Percentiles rank a stretch among this genome's conserved stretches.
phyloP scores from a whole-genome alignment of 2,329 filamentous ascomycete species.

The Salinomyces thailandicus region DNA sequence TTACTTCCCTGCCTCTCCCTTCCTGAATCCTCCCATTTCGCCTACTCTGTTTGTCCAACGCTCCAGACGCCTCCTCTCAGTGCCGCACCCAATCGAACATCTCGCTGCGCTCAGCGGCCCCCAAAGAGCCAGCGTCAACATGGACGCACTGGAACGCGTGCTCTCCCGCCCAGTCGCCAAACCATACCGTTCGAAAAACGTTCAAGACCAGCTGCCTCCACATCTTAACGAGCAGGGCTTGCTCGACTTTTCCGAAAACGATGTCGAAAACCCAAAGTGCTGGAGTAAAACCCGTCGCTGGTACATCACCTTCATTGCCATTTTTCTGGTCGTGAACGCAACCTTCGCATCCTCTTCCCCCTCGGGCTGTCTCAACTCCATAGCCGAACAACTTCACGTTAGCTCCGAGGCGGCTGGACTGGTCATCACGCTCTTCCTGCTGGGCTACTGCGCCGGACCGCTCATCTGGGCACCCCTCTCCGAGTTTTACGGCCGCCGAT shows the following conservation, averaged over 20 bases:
- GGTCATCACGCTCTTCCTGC: slow-evolving; percentile 25
- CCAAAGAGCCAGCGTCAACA: slow-evolving; percentile 18
- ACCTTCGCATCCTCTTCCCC: slow-evolving; percentile 43
- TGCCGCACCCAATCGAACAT: too few species aligned
- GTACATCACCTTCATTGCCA: slow-evolving; percentile 33
- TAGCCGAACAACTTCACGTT: slow-evolving; percentile 38
- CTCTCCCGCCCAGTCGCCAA: slow-evolving; percentile 44
- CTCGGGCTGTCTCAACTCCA: slow-evolving; percentile 31
- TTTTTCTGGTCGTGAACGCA: slow-evolving; percentile 45
- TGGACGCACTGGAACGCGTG: slow-evolving; percentile 35
- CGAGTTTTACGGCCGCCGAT: slow-evolving; percentile 52
- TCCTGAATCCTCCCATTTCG: too few species aligned
- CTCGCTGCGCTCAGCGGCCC: too few species aligned
- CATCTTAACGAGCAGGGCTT: slow-evolving; percentile 42
- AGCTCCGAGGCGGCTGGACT: slow-evolving; percentile 33
- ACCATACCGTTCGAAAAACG: slow-evolving; percentile 38
- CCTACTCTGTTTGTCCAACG: too few species aligned
- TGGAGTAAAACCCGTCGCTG: slow-evolving; percentile 35
- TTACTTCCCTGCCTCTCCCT: too few species aligned
- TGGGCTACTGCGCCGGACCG: slow-evolving; percentile 49
- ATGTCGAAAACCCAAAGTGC: slow-evolving; percentile 42
- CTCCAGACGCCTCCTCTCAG: too few species aligned
- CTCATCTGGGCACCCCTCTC: slow-evolving; percentile 55
- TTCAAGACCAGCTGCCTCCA: slow-evolving; percentile 29
- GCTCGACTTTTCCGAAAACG: slow-evolving; percentile 41